Base-by-base conservation (phyloP, 257 asterid species). In the Penstemon newberryi region DNA sequence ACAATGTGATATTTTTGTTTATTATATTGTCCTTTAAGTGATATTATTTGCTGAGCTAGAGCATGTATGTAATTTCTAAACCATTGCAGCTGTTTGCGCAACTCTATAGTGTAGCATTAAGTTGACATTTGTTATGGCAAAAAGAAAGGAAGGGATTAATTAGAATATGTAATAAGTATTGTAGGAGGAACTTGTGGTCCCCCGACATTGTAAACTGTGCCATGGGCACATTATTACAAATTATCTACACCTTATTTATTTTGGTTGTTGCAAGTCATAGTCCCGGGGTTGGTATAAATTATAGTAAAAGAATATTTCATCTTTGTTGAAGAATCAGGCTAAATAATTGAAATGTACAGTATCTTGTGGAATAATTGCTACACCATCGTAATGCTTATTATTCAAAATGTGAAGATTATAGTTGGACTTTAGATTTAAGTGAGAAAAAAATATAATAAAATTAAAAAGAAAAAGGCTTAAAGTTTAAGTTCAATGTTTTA, bases 121-220 rank as follows among this genome's bases (percentile, higher is more conserved):
- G 61, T 66, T 42, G 37, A 40, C 45, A 46, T 63, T 15, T 15
- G 33, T 8, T 42, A 39, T 43, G 15, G 11, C 15, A 8, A 60
- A 12, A 40, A 51, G 36, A 25, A 53, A 18, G 18, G 18, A 15
- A 15, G 18, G 18, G 18, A 15, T 15, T 15, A 15, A 15, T 15
- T 15, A 15, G 18, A 15, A 15, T 18, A n/a, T n/a, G 33, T 41
- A 10, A 45, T 41, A 47, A n/a, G 51, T 25, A 50, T 38, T 44
- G 11, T 52, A 1, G 19, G 74, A 59, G 13, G 33, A 25, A 65
- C 60, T 15, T 75, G 88, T 79, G 92, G 86, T 79, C 87, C 87
- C 83, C 25, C 12, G 51, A 33, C 63, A 61, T 70, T 69, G 90
- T 62, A 60, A 72, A 71, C 81, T 70, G 90, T 83, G 87, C 89